Evolutionary conservation across 202 grass and related monocot genomes (phyloP).

Genomic region (Saccharum hybrid): DNA sequence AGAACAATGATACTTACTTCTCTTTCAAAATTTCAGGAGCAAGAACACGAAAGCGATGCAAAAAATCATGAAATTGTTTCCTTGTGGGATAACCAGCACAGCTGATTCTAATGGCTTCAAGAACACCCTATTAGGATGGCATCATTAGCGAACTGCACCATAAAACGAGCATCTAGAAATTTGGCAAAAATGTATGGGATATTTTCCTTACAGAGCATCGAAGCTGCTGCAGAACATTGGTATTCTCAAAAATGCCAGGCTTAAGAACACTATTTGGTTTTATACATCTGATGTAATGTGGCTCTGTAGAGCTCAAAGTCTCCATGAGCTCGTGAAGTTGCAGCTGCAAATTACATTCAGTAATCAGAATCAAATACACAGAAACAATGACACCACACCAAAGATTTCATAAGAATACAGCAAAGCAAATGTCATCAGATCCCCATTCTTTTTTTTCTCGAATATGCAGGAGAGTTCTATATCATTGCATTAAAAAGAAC

Average conservation of each 20-base stretch:
- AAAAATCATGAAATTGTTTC: constrained; percentile 88
- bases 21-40: constrained; percentile 80
- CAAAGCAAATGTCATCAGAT: constrained; percentile 38
- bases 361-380: constrained; percentile 52
- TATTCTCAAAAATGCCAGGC: constrained; percentile 90
- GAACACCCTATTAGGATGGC: constrained; percentile 69
- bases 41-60: constrained; percentile 89
- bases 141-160: constrained; percentile 3
- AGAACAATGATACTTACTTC: constrained; percentile 58
- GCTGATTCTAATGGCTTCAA: constrained; percentile 96
- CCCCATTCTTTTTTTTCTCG: constrained; percentile 16
- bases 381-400: constrained; percentile 7
- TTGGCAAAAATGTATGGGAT: constrained; percentile 16
- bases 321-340: constrained; percentile 98
- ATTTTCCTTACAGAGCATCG: constrained; percentile 82
- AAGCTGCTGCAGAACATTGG: constrained; percentile 89
- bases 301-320: constrained; percentile 85
- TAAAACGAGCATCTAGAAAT: constrained; percentile 36
- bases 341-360: constrained; percentile 57
- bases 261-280: constrained; percentile 99
- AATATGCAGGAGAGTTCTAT: neutral
- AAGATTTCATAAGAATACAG: constrained; percentile 30
- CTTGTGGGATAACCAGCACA: constrained; percentile 96
- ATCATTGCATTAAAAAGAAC: neutral
- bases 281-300: constrained; percentile 98